Percentiles rank a stretch among this genome's conserved stretches.
These are phyloP conservation scores for Trichoderma oligosporum DNA, from an alignment of 2,329 filamentous ascomycete genomes.

Conservation along the genomic window DNA sequence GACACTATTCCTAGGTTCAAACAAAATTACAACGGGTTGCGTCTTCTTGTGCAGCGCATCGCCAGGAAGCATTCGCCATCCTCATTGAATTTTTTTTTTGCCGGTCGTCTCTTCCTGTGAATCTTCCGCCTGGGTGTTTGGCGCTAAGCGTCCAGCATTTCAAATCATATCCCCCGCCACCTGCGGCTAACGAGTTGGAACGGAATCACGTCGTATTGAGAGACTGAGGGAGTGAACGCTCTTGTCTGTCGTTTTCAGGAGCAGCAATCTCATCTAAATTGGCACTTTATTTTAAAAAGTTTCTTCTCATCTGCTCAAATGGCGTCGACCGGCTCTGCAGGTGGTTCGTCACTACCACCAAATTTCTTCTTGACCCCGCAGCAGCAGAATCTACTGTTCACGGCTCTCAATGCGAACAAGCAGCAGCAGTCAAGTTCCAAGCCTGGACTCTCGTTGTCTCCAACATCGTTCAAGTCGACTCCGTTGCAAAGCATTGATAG, in stretches of 20 bases:
- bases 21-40: not conserved
- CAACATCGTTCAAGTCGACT: conserved; percentile 48
- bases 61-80: not conserved
- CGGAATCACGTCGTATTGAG: not conserved
- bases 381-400: conserved; percentile 72
- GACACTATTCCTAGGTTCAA: not conserved
- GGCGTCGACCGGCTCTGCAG: conserved; percentile 48
- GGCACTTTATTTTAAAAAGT: not conserved
- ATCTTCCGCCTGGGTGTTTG: not conserved
- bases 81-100: no score
- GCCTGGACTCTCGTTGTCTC: conserved; percentile 41
- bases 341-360: conserved; percentile 40
- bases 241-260: not conserved
- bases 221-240: not conserved
- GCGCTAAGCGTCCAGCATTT: conserved; percentile 15
- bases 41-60: conserved; percentile 1
- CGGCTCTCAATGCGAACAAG: conserved; percentile 70
- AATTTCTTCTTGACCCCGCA: conserved; percentile 69
- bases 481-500: conserved; percentile 40
- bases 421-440: conserved; percentile 29
- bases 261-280: not conserved
- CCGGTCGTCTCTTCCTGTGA: not conserved
- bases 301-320: conserved; percentile 33
- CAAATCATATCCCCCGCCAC: conserved; percentile 17
- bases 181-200: conserved; percentile 9